A percentile compares a stretch with the other conserved stretches of the same genome.
phyloP scores from a whole-genome alignment of 805 yeast species.

The Nakazawaea wyomingensis region DNA sequence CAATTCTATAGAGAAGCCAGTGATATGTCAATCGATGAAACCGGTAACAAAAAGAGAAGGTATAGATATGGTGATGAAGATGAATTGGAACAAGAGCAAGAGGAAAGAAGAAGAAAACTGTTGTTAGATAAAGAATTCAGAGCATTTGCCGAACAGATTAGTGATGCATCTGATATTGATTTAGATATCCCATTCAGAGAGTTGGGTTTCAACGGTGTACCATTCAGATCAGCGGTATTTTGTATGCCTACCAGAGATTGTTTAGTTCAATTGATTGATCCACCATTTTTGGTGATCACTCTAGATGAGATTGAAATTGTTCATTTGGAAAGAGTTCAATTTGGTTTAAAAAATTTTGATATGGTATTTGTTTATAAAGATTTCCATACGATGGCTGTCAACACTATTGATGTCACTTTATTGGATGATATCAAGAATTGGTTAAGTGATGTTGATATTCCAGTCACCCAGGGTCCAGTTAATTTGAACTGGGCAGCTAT shows the following conservation, averaged over 20 bases:
- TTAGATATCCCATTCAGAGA: slow-evolving; percentile 94
- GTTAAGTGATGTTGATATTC: slow-evolving; percentile 97
- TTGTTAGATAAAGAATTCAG: slow-evolving; percentile 89
- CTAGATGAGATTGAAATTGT: slow-evolving; percentile 91
- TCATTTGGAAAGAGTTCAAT: slow-evolving; percentile 94
- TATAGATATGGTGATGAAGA: slow-evolving; percentile 96
- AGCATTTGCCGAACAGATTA: slow-evolving; percentile 81
- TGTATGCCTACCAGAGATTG: slow-evolving; percentile 98
- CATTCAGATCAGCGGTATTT: slow-evolving; percentile 87
- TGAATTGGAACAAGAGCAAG: slow-evolving; percentile 97
- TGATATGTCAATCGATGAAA: slow-evolving; percentile 94
- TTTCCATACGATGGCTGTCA: slow-evolving; percentile 89
- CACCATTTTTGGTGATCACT: slow-evolving; percentile 90
- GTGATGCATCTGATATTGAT: slow-evolving; percentile 81
- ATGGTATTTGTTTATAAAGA: slow-evolving; percentile 95
- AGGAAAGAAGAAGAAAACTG: slow-evolving; percentile 89
- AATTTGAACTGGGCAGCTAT: slow-evolving; percentile 94
- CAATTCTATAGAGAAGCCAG: slow-evolving; percentile 97
- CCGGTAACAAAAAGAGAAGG: slow-evolving; percentile 86
- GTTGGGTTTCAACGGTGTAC: slow-evolving; percentile 96
- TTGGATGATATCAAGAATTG: slow-evolving; percentile 92
- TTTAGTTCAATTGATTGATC: slow-evolving; percentile 87
- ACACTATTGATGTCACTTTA: slow-evolving; percentile 90
- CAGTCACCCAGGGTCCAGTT: slow-evolving; percentile 90
- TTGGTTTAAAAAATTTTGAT: slow-evolving; percentile 94